These are phyloP conservation scores for Prunus campanulata DNA, from an alignment of 306 rosid species.

Conservation along the genomic window DNA sequence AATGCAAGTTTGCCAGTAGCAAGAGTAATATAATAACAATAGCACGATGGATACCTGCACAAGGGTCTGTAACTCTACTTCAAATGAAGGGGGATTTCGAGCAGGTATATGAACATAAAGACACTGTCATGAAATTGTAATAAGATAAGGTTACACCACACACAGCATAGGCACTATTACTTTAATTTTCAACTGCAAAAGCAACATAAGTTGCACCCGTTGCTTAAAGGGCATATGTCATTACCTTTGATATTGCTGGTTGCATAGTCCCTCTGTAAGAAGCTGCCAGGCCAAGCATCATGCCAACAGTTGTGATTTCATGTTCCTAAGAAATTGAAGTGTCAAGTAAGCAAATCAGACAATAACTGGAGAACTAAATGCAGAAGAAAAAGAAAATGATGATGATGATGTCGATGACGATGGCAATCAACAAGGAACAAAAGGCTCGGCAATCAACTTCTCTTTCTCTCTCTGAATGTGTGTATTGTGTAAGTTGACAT, in stretches of 20 bases:
- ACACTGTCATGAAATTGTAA: slow-evolving; percentile 50
- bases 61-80: slow-evolving; percentile 89
- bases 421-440: slow-evolving; percentile 2
- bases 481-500: no score
- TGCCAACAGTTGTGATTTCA: slow-evolving; percentile 86
- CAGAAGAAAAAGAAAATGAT: neutral
- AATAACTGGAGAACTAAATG: neutral
- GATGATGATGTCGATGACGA: neutral
- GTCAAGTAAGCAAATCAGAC: slow-evolving; percentile 24
- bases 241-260: slow-evolving; percentile 86
- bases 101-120: slow-evolving; percentile 88
- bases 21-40: neutral
- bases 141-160: slow-evolving; percentile 17
- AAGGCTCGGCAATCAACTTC: neutral
- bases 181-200: neutral
- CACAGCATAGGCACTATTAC: neutral
- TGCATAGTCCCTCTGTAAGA: slow-evolving; percentile 95
- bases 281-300: slow-evolving; percentile 97
- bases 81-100: slow-evolving; percentile 80
- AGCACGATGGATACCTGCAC: slow-evolving; percentile 65
- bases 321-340: slow-evolving; percentile 61
- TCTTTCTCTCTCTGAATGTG: neutral
- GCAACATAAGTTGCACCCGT: neutral
- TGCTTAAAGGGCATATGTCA: slow-evolving; percentile 3
- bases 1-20: neutral